Base-by-base conservation (phyloP, 1,284 basidiomycete species). In the Microbotryum lychnidis-dioicae region DNA sequence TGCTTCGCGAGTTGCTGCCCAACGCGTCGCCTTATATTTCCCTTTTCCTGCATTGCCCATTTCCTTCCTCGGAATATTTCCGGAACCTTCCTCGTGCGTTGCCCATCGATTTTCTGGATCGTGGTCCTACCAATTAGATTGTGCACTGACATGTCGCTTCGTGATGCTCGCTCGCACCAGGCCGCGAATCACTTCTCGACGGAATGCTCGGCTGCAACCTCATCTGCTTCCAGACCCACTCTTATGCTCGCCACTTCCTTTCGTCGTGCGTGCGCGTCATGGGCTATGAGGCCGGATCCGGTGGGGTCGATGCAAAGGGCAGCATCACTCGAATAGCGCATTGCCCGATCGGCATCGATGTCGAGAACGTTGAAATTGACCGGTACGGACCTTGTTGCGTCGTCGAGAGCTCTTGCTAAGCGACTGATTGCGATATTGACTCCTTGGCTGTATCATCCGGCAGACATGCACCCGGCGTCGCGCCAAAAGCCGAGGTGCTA, bases 201-300 rank as follows among this genome's bases (percentile, higher is more conserved):
- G 96, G 94, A 50, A 97, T 98, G 91, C 86, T 98, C 52, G 93
- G 93, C 49, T 91, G 94, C 57, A 94, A 97, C 77, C 82, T 97
- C 47, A 85, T 97, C 45, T 91, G 90, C 76, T 97, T 97, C 53
- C 69, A 87, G 82, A 96, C 94, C 0, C 97, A 97, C 77, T 93
- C 91, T 20, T 98, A 98, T 79, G 87, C 89, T 18, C 85, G 94
- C 29, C 94, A 97, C 77, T 97, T 97, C 77, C 84, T 86, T 47
- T 93, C 90, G 8, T 89, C 89, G 2, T 97, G 94, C 75, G 87
- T 97, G 64, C 87, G 94, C 29, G 93, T 98, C 9, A 93, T 91
- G 75, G 94, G 94, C 4, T 92, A 91, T 77, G 96, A 99, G 74
- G 86, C 87, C 3, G 87, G 86, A 0, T 76, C 85, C 4, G 75